Evolutionary conservation across 768 basidiomycete genomes (phyloP).

Genomic region (Amyloporia xantha): DNA sequence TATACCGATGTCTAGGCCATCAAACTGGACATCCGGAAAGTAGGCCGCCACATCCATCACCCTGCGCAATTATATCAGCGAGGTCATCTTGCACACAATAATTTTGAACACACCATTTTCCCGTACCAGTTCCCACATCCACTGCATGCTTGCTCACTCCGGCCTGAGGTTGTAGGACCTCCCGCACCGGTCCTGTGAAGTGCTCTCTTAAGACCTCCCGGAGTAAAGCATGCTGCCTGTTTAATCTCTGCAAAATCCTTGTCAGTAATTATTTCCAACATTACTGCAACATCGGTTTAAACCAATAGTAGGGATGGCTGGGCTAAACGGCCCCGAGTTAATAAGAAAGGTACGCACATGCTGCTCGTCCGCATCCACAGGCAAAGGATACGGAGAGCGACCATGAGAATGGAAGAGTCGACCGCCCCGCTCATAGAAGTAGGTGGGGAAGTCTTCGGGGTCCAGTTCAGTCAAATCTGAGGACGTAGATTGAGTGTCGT

Average conservation of each 20-base stretch:
- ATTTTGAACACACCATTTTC: constrained; percentile 49
- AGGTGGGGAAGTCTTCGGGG: constrained; percentile 48
- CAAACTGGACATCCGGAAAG: constrained; percentile 60
- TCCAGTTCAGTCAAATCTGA: constrained; percentile 40
- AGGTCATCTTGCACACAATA: background rate
- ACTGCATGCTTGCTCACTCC: constrained; percentile 47
- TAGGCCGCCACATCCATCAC: constrained; percentile 63
- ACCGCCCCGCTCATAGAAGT: constrained; percentile 52
- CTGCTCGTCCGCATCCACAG: constrained; percentile 66
- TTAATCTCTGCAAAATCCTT: constrained; percentile 39
- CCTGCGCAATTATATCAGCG: constrained; percentile 34
- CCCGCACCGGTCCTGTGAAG: constrained; percentile 53
- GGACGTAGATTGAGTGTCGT: constrained; percentile 36
- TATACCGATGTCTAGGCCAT: constrained; percentile 74
- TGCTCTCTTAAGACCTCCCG: constrained; percentile 45
- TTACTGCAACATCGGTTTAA: constrained; percentile 3
- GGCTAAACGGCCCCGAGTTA: background rate
- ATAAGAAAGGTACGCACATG: constrained; percentile 37
- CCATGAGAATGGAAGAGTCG: constrained; percentile 66
- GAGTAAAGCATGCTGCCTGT: constrained; percentile 42
- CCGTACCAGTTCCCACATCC: constrained; percentile 74
- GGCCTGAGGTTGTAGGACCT: constrained; percentile 37
- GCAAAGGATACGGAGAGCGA: constrained; percentile 61
- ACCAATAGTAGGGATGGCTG: too few species aligned
- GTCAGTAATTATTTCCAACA: background rate